Conservation (phyloP, 495 filamentous ascomycete species). For the Hyaloscypha bicolor region DNA sequence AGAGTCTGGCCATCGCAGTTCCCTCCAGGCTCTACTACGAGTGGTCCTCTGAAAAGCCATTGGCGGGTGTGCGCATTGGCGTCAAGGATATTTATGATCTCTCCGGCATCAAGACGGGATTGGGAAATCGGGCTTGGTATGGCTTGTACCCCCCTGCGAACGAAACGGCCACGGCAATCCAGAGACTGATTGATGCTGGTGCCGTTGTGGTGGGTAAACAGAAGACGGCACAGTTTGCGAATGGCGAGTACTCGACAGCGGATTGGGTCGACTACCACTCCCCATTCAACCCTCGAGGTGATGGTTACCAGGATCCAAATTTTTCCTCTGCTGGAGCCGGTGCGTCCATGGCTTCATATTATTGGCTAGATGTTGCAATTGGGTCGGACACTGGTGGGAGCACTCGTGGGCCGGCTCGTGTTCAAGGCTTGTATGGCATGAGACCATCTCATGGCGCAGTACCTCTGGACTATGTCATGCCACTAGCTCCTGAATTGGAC, state of each 20-base stretch:
- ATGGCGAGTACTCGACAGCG: conserved; percentile 41
- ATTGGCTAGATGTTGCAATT: conserved; percentile 55
- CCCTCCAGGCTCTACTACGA: conserved; percentile 56
- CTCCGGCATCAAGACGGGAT: conserved; percentile 50
- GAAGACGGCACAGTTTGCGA: conserved; percentile 60
- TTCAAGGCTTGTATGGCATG: no score
- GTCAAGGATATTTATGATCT: conserved; percentile 64
- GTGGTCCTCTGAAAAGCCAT: conserved; percentile 40
- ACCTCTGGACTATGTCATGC: no score
- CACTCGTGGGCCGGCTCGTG: no score
- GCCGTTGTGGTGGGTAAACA: conserved; percentile 60
- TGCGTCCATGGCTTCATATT: conserved; percentile 48
- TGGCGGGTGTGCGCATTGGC: conserved; percentile 51
- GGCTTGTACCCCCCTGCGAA: conserved; percentile 48
- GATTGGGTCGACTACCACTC: conserved; percentile 43
- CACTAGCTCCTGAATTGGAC: no score
- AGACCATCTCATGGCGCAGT: no score
- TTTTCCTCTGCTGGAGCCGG: conserved; percentile 48
- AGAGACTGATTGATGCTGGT: conserved; percentile 56
- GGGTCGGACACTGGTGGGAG: conserved; percentile 33
- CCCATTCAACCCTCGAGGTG: conserved; percentile 59
- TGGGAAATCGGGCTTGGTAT: conserved; percentile 56
- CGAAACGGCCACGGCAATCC: conserved; percentile 47
- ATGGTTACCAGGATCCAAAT: conserved; percentile 51
- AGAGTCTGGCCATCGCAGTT: conserved; percentile 32